These are phyloP conservation scores for Coix lacrymajobi DNA, from an alignment of 176 grass and related monocot species.

Conservation along the genomic window DNA sequence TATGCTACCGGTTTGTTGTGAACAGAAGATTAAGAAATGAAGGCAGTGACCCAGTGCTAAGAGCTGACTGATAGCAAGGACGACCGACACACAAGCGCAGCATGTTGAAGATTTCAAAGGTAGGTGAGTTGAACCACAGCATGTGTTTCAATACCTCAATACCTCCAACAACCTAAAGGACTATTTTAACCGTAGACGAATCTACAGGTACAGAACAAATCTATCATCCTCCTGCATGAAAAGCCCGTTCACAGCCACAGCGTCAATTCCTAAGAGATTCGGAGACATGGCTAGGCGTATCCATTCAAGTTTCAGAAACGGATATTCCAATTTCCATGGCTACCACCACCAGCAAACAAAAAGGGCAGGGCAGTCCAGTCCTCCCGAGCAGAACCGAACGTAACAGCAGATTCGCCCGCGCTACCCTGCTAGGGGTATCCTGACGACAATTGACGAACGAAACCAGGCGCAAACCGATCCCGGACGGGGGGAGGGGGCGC, in stretches of 20 bases:
- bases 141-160: not conserved
- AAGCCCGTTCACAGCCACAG: not conserved
- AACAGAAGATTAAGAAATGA: not conserved
- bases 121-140: not conserved
- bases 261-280: not conserved
- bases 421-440: not conserved
- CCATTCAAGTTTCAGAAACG: not conserved
- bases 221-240: not conserved
- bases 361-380: not conserved
- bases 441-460: too few species aligned
- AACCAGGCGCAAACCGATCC: not conserved
- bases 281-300: not conserved
- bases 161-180: not conserved
- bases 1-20: not conserved
- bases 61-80: not conserved
- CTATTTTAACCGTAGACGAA: not conserved
- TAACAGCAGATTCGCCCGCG: not conserved
- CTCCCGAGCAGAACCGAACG: not conserved
- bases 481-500: not conserved
- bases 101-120: not conserved
- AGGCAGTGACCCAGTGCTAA: not conserved
- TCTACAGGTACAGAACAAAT: not conserved
- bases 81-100: too few species aligned
- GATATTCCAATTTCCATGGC: not conserved
- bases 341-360: not conserved